Percentiles rank a stretch among this genome's conserved stretches.
phyloP scores from a whole-genome alignment of 1,284 basidiomycete genomes.

The Violaceomyces palustris region DNA sequence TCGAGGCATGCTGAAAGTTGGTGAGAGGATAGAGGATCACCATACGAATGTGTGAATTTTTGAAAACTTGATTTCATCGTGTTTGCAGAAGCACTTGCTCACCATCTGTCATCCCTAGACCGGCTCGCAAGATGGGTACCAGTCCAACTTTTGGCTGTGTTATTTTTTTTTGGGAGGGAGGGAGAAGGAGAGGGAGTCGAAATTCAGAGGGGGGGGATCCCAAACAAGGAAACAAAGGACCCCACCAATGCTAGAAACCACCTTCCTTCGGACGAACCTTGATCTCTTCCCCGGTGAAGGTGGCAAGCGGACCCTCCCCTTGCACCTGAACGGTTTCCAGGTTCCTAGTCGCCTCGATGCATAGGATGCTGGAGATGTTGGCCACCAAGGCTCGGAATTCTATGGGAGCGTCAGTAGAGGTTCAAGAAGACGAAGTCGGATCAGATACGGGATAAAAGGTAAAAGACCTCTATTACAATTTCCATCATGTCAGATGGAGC shows the following conservation, averaged over 20 bases:
- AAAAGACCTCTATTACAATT: no score
- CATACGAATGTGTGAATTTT: no score
- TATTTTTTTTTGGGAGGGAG: no score
- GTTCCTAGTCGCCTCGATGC: slow-evolving; percentile 30
- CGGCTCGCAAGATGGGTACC: slow-evolving; percentile 85
- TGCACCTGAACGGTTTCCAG: slow-evolving; percentile 24
- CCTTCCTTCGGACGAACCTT: no score
- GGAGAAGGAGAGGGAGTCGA: no score
- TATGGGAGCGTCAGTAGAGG: no score
- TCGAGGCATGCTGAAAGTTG: slow-evolving; percentile 60
- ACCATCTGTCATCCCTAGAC: slow-evolving; percentile 81
- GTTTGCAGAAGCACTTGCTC: neutral
- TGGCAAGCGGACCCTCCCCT: slow-evolving; percentile 35
- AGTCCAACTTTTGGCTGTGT: no score
- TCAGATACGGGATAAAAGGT: neutral
- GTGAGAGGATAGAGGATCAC: neutral
- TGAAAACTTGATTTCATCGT: no score
- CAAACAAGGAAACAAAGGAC: no score
- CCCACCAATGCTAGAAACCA: no score
- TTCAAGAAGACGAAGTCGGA: no score
- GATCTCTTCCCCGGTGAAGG: slow-evolving; percentile 36
- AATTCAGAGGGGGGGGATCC: no score
- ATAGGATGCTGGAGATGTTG: slow-evolving; percentile 33
- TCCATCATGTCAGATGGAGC: neutral
- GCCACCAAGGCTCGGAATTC: slow-evolving; percentile 33